Conservation (phyloP, 495 filamentous ascomycete species). For the Trichoderma erinaceum region DNA sequence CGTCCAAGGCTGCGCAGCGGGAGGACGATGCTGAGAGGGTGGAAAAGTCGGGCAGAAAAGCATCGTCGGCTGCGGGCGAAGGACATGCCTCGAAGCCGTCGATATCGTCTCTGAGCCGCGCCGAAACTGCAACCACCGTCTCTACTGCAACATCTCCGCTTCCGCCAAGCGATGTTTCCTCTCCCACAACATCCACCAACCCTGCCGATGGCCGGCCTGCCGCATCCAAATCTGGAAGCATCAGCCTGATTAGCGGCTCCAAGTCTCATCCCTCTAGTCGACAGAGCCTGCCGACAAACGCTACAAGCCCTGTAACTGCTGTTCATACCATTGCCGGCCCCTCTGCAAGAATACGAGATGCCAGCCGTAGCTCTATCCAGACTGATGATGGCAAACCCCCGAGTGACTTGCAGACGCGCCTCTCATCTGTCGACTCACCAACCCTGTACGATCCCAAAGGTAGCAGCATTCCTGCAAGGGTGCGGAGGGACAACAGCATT, state of each 20-base stretch:
- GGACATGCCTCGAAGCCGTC: slow-evolving; percentile 35
- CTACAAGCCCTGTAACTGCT: slow-evolving; percentile 14
- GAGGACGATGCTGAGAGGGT: slow-evolving; percentile 29
- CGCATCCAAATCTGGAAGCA: slow-evolving; percentile 50
- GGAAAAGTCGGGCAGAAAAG: slow-evolving; percentile 34
- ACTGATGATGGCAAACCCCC: background rate
- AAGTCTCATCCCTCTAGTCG: slow-evolving; percentile 47
- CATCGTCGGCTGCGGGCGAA: slow-evolving; percentile 23
- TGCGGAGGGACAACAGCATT: slow-evolving; percentile 32
- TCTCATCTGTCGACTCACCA: slow-evolving; percentile 27
- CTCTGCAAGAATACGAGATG: background rate
- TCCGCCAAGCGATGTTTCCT: slow-evolving; percentile 30
- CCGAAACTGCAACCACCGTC: slow-evolving; percentile 32
- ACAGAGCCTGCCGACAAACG: slow-evolving; percentile 41
- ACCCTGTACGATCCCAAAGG: slow-evolving; percentile 30
- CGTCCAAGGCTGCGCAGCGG: slow-evolving; percentile 46
- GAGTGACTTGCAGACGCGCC: slow-evolving; percentile 24
- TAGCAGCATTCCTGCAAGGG: slow-evolving; percentile 24
- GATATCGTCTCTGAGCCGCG: slow-evolving; percentile 26
- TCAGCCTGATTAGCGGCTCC: slow-evolving; percentile 46
- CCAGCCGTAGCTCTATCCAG: background rate
- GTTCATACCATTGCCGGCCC: background rate
- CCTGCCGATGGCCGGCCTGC: slow-evolving; percentile 34
- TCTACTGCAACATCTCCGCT: slow-evolving; percentile 24
- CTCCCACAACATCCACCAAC: slow-evolving; percentile 29